phyloP scores from a whole-genome alignment of 2,329 filamentous ascomycete genomes.

The Mycosphaerella sp. region DNA sequence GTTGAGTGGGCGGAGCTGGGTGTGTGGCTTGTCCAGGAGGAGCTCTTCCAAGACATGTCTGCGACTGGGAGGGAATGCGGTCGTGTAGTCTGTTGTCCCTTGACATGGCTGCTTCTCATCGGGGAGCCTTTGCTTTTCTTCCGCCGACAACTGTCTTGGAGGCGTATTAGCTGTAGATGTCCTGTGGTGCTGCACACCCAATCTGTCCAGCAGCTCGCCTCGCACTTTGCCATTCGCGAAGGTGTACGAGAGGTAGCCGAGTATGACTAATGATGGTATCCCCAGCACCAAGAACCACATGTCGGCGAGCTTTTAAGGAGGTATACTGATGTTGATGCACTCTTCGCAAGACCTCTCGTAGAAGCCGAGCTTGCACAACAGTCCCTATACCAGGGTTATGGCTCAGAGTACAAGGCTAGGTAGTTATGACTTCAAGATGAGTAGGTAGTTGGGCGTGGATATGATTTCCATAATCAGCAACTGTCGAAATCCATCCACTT shows the following conservation, averaged over 20 bases:
- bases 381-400: background rate
- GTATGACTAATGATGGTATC: background rate
- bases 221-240: background rate
- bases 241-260: background rate
- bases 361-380: too few relatives aligned
- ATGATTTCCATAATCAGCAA: background rate
- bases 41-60: conserved; percentile 35
- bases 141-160: background rate
- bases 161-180: background rate
- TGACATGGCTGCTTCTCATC: conserved; percentile 30
- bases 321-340: background rate
- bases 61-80: conserved; percentile 49
- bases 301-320: background rate
- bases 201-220: background rate
- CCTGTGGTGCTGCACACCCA: background rate
- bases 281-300: background rate
- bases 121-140: background rate
- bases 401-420: background rate
- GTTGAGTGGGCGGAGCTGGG: conserved; percentile 18
- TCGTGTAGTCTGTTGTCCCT: conserved; percentile 38
- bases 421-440: background rate
- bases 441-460: background rate
- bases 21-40: conserved; percentile 26
- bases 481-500: too few relatives aligned
- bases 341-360: background rate